phyloP scores from a whole-genome alignment of 2,329 filamentous ascomycete genomes.

The Nothomitra cinnamomea region DNA sequence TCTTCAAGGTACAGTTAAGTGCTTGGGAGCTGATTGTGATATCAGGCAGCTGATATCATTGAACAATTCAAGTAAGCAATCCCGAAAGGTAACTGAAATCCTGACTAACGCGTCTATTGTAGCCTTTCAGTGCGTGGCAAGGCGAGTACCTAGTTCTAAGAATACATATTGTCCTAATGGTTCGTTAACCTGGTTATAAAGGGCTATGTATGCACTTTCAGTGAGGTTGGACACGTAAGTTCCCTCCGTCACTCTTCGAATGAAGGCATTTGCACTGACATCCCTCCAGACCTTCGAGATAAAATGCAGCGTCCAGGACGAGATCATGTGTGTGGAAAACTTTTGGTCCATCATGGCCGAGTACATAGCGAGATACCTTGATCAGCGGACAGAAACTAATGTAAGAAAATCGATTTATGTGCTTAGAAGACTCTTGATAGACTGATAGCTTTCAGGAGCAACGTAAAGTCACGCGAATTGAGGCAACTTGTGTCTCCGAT shows the following conservation, averaged over 20 bases:
- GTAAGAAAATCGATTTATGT: background rate
- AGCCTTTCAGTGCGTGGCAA: background rate
- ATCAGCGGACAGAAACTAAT: background rate
- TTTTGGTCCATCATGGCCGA: background rate
- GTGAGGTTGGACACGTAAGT: background rate
- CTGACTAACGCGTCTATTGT: background rate
- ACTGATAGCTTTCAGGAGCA: background rate
- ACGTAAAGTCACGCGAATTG: background rate
- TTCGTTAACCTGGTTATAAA: background rate
- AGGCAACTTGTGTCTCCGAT: background rate
- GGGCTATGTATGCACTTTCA: background rate
- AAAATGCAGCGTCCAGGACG: background rate
- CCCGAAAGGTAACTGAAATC: background rate
- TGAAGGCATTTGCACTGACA: too few species aligned
- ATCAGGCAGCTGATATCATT: background rate
- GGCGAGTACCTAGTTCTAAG: background rate
- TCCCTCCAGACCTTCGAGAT: constrained; percentile 1
- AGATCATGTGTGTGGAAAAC: background rate
- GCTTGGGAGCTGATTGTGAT: background rate
- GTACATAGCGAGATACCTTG: background rate
- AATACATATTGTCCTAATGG: background rate
- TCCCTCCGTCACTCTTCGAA: too few species aligned
- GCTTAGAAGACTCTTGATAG: background rate
- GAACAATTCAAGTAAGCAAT: background rate
- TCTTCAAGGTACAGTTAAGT: background rate